Conservation (phyloP, 352 stramenopile genomes). For the Globisporangium carolinianum region DNA sequence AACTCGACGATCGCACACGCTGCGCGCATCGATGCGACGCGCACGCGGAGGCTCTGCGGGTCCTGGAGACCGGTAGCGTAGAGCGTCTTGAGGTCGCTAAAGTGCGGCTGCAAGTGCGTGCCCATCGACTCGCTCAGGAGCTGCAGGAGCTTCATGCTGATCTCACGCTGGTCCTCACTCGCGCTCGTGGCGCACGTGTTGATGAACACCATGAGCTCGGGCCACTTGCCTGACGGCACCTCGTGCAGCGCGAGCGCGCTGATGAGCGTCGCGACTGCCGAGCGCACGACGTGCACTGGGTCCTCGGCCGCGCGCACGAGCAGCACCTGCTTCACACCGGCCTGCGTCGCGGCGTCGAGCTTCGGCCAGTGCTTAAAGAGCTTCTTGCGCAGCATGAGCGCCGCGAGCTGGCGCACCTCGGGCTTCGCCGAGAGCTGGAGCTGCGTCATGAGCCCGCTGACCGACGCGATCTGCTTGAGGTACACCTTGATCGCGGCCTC, state of each 20-base stretch:
- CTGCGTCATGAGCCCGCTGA: constrained; percentile 88
- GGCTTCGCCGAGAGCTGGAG: constrained; percentile 71
- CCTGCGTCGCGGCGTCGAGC: constrained; percentile 76
- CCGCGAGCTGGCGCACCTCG: constrained; percentile 88
- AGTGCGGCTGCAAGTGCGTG: constrained; percentile 75
- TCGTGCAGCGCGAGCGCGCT: constrained; percentile 77
- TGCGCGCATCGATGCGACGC: constrained; percentile 74
- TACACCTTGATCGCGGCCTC: constrained; percentile 91
- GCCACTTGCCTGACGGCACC: constrained; percentile 75
- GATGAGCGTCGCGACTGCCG: constrained; percentile 78
- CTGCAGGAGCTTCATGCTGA: constrained; percentile 91
- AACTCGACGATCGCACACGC: constrained; percentile 77
- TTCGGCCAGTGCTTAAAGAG: constrained; percentile 91
- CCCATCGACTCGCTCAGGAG: constrained; percentile 92
- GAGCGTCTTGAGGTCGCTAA: constrained; percentile 73
- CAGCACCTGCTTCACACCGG: constrained; percentile 84
- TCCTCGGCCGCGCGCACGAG: constrained; percentile 82
- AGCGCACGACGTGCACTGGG: constrained; percentile 83
- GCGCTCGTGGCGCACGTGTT: constrained; percentile 78
- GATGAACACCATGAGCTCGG: constrained; percentile 93
- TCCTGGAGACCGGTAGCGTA: constrained; percentile 71
- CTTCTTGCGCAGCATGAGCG: constrained; percentile 92
- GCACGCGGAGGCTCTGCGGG: constrained; percentile 74
- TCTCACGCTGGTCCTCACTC: constrained; percentile 83
- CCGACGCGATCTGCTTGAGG: constrained; percentile 85